Percentiles rank a stretch among this genome's conserved stretches.
phyloP scores from a whole-genome alignment of 2,329 filamentous ascomycete genomes.

The Colletotrichum sojae region DNA sequence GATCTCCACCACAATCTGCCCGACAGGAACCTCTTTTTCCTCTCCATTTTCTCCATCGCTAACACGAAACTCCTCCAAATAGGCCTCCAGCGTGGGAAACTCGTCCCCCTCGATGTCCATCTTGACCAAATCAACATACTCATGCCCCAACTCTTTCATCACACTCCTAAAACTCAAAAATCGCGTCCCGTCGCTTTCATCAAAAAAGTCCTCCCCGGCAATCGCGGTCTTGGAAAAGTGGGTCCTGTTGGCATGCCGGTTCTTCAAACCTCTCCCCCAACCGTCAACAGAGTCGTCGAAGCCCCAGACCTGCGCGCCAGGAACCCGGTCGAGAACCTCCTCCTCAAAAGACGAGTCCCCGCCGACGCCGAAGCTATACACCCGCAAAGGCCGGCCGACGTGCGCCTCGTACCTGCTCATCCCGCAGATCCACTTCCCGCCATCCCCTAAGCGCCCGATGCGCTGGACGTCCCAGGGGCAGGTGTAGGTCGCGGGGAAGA shows the following conservation, averaged over 20 bases:
- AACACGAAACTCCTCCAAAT: not conserved
- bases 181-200: slow-evolving; percentile 41
- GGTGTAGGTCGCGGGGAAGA: slow-evolving; percentile 53
- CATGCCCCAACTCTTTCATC: slow-evolving; percentile 53
- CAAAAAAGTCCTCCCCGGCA: not conserved
- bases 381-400: slow-evolving; percentile 43
- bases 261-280: slow-evolving; percentile 42
- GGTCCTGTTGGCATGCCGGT: not conserved
- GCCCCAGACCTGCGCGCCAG: slow-evolving; percentile 53
- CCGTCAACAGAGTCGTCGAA: slow-evolving; percentile 53
- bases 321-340: slow-evolving; percentile 41
- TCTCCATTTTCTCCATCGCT: not conserved
- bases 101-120: slow-evolving; percentile 56
- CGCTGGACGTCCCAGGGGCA: slow-evolving; percentile 56
- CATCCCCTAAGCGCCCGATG: slow-evolving; percentile 54
- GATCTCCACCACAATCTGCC: slow-evolving; percentile 35
- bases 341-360: slow-evolving; percentile 55
- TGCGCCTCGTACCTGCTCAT: slow-evolving; percentile 50
- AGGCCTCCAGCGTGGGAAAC: slow-evolving; percentile 44
- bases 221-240: slow-evolving; percentile 4
- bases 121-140: slow-evolving; percentile 55
- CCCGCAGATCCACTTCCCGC: slow-evolving; percentile 58
- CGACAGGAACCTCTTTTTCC: slow-evolving; percentile 23
- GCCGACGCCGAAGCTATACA: slow-evolving; percentile 55
- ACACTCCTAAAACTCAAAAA: slow-evolving; percentile 48